Conservation (phyloP, 1,284 basidiomycete genomes). For the Leccinum subrobustum region DNA sequence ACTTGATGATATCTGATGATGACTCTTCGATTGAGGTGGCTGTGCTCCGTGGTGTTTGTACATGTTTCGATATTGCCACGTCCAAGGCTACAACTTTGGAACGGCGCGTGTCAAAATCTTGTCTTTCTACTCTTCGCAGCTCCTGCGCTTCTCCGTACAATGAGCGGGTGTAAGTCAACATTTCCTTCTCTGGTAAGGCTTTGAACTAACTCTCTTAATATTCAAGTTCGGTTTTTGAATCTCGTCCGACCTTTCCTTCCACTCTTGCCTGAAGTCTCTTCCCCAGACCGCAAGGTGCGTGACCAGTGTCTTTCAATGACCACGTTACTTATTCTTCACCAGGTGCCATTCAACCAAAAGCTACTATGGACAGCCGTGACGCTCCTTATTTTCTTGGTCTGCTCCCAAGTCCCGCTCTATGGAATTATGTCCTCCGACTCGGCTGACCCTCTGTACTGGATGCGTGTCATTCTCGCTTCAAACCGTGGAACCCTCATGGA, state of each 20-base stretch:
- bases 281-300: conserved; percentile 89
- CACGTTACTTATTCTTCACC: conserved; percentile 16
- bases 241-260: conserved; percentile 95
- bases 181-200: conserved; percentile 27
- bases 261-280: conserved; percentile 92
- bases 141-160: conserved; percentile 26
- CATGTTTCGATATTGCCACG: conserved; percentile 34
- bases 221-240: conserved; percentile 84
- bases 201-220: not conserved
- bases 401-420: conserved; percentile 95
- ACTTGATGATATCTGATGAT: not conserved
- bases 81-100: conserved; percentile 24
- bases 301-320: conserved; percentile 11
- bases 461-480: conserved; percentile 97
- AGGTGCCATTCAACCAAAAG: conserved; percentile 96
- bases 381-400: conserved; percentile 96
- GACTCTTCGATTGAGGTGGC: conserved; percentile 15
- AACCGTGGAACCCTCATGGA: conserved; percentile 99
- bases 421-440: conserved; percentile 99
- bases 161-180: conserved; percentile 39
- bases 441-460: conserved; percentile 98
- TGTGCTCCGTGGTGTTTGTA: conserved; percentile 26
- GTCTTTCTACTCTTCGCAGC: conserved; percentile 15
- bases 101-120: conserved; percentile 17
- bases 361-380: conserved; percentile 97